These are phyloP conservation scores for Populus hybrid DNA, from an alignment of 441 rosid species.

Conservation along the genomic window DNA sequence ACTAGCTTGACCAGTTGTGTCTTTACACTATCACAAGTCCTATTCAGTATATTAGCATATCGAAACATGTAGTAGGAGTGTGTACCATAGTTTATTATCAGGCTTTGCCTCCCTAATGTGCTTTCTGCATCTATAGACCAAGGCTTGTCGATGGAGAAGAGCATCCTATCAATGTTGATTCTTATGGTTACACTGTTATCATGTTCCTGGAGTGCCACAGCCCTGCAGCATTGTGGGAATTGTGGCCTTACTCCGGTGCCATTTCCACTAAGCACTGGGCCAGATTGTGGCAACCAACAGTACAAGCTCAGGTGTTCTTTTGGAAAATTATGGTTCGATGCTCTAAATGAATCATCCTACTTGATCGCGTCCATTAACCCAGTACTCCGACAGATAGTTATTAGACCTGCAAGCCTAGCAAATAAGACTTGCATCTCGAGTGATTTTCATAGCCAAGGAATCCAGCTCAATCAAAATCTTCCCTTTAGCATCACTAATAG, in stretches of 20 bases:
- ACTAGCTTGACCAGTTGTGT: background rate
- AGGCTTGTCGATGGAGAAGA: conserved; percentile 18
- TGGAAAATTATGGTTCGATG: conserved; percentile 32
- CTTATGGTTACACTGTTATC: conserved; percentile 2
- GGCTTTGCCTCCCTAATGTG: background rate
- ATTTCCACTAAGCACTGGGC: conserved; percentile 47
- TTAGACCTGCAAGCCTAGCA: conserved; percentile 33
- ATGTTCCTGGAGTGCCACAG: conserved; percentile 10
- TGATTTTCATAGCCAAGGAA: conserved; percentile 34
- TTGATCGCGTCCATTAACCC: conserved; percentile 38
- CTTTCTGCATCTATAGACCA: background rate
- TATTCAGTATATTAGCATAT: no score
- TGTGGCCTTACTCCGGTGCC: conserved; percentile 49
- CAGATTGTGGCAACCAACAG: conserved; percentile 45
- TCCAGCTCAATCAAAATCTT: conserved; percentile 34
- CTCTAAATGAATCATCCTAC: conserved; percentile 42
- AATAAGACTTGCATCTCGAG: conserved; percentile 37
- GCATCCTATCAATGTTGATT: background rate
- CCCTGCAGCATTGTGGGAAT: conserved; percentile 34
- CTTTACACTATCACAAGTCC: background rate
- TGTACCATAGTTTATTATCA: background rate
- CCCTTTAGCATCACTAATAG: conserved; percentile 49
- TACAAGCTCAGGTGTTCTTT: conserved; percentile 43
- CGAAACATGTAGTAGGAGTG: background rate
- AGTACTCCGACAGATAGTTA: conserved; percentile 31